A percentile compares a stretch with the other conserved stretches of the same genome.
phyloP scores from a whole-genome alignment of 2,329 filamentous ascomycete genomes.

The Beauveria scarabaeidicola region DNA sequence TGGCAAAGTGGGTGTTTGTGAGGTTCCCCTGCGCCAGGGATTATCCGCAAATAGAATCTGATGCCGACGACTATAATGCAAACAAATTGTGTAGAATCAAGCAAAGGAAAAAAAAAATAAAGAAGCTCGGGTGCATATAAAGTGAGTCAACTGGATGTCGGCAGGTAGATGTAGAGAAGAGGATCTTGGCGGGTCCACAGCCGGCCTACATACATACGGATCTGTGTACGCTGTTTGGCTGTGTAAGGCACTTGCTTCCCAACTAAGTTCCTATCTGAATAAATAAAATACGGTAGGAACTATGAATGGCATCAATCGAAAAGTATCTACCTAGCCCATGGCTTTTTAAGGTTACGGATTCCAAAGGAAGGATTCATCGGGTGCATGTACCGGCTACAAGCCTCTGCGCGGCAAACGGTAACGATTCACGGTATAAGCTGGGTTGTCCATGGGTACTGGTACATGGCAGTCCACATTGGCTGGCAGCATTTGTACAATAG shows the following conservation, averaged over 20 bases:
- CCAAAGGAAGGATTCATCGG: background rate
- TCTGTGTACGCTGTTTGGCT: too few relatives aligned
- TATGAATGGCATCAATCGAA: conserved; percentile 4
- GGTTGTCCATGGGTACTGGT: background rate
- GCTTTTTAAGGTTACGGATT: background rate
- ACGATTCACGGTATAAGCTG: background rate
- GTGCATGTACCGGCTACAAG: background rate
- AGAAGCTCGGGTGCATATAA: background rate
- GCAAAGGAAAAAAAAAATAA: background rate
- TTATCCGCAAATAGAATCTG: background rate
- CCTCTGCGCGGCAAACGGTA: background rate
- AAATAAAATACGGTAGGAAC: background rate
- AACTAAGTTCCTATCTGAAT: too few relatives aligned
- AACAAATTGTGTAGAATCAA: background rate
- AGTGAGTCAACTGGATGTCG: conserved; percentile 1
- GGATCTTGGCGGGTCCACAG: conserved; percentile 4
- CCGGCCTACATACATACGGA: too few relatives aligned
- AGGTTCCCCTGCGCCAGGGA: background rate
- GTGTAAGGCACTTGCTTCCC: background rate
- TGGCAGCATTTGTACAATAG: background rate
- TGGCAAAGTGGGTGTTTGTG: background rate
- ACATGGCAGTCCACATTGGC: background rate
- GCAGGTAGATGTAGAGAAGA: background rate
- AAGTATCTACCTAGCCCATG: background rate
- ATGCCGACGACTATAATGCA: background rate